Base-by-base conservation (phyloP, 768 basidiomycete species). In the Auricularia auricula-judae region DNA sequence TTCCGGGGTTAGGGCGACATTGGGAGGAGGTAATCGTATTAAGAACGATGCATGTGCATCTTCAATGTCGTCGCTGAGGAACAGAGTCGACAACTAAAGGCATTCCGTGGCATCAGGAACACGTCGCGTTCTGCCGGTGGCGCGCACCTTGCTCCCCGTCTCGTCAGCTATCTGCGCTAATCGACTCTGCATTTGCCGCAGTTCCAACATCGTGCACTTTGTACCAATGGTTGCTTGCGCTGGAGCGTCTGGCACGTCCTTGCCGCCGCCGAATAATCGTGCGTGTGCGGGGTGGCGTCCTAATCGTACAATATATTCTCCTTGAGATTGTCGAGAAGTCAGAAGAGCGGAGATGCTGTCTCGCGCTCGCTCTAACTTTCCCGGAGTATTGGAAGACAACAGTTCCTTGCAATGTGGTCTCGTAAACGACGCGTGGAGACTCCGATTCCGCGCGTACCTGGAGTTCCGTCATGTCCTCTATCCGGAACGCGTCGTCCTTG, bases 1-100 rank as follows among this genome's bases (percentile, higher is more conserved):
- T 76, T 99, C 96, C 5, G 91, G 88, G n/a, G 87, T 89, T 44
- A 84, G 74, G 23, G 88, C 84, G 2, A 92, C 86, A 70, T 80
- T 87, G 3, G 83, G 83, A 47, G 91, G 88, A 65, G 89, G 91
- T 65, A 93, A 74, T 66, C 91, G 84, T 64, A 93, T 73, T 34
- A 93, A 75, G 18, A 89, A 73, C 11, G 84, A 79, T 33, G 79
- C 77, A 65, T 88, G 81, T 39, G 86, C 81, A 71, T 83, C 81
- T 3, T 73, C 76, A 7, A 75, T 75, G 64, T 73, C 74, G 54
- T 70, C 61, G 42, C 39, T 69, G 61, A 84, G 79, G 65, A 84
- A 81, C 33, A 91, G 74, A 35, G 81, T 73, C 4, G 85, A 87
- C 34, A 79, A 78, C 87, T 42, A 4, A 14, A 42, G 39, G 39